Conservation (phyloP, 1,139 yeast genomes). For the Blastobotrys capitulatus region DNA sequence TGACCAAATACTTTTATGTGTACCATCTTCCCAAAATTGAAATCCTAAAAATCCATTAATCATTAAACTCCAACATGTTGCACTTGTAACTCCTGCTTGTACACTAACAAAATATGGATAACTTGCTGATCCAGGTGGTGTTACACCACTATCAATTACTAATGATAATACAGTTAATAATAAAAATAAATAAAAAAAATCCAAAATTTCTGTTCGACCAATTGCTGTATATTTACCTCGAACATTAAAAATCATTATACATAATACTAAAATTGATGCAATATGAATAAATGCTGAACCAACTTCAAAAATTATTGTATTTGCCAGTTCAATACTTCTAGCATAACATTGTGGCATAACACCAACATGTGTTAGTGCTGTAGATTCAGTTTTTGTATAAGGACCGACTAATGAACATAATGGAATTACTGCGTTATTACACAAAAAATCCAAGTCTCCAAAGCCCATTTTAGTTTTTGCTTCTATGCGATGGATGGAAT, state of each 20-base stretch:
- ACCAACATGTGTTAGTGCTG: slow-evolving; percentile 43
- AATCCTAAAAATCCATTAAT: slow-evolving; percentile 76
- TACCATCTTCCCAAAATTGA: slow-evolving; percentile 93
- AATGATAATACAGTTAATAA: slow-evolving; percentile 58
- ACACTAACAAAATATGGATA: slow-evolving; percentile 80
- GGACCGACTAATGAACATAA: slow-evolving; percentile 63
- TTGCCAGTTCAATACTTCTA: slow-evolving; percentile 78
- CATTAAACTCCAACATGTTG: slow-evolving; percentile 62
- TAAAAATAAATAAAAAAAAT: slow-evolving; percentile 58
- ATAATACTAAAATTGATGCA: slow-evolving; percentile 57
- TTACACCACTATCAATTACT: slow-evolving; percentile 86
- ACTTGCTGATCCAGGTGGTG: slow-evolving; percentile 72
- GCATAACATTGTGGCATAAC: slow-evolving; percentile 77
- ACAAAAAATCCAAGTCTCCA: slow-evolving; percentile 66
- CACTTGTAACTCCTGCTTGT: slow-evolving; percentile 70
- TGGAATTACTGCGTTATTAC: slow-evolving; percentile 69
- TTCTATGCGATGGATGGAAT: not conserved
- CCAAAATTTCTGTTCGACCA: slow-evolving; percentile 81
- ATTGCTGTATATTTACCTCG: slow-evolving; percentile 88
- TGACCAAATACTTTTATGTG: slow-evolving; percentile 54
- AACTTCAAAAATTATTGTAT: slow-evolving; percentile 85
- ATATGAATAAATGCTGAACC: slow-evolving; percentile 86
- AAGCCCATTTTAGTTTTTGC: slow-evolving; percentile 51
- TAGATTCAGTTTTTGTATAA: slow-evolving; percentile 25
- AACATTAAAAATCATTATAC: slow-evolving; percentile 72